phyloP scores from a whole-genome alignment of 192 early-diverging fungal genomes.

The Coemansia sp. region DNA sequence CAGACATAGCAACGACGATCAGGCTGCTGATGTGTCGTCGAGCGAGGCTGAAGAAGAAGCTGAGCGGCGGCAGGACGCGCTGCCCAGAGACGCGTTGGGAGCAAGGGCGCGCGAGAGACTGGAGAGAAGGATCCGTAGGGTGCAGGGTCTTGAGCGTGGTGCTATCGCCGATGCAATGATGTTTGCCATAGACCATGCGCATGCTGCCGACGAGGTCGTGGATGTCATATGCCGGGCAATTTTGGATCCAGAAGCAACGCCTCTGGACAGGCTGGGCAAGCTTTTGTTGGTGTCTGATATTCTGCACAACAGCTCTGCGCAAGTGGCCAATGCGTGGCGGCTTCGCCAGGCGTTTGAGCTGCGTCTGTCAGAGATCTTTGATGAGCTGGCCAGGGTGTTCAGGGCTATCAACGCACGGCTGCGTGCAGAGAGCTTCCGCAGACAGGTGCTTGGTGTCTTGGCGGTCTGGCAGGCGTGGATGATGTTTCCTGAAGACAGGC shows the following conservation, averaged over 20 bases:
- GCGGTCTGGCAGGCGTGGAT: constrained; percentile 89
- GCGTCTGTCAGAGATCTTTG: constrained; percentile 64
- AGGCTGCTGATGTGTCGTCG: constrained; percentile 23
- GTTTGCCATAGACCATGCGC: constrained; percentile 79
- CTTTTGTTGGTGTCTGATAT: constrained; percentile 89
- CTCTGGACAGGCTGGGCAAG: constrained; percentile 66
- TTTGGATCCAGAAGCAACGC: constrained; percentile 57
- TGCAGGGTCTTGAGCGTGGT: constrained; percentile 34
- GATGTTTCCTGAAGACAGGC: constrained; percentile 65
- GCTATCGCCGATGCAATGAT: constrained; percentile 78
- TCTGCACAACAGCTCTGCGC: constrained; percentile 80
- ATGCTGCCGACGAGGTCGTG: constrained; percentile 76
- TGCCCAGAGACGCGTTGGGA: constrained; percentile 21
- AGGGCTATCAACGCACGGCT: constrained; percentile 68
- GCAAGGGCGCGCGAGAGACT: constrained; percentile 27
- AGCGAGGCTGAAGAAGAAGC: constrained; percentile 53
- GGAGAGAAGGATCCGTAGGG: constrained; percentile 22
- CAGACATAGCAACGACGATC: constrained; percentile 64
- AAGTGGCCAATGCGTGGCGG: constrained; percentile 86
- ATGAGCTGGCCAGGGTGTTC: constrained; percentile 67
- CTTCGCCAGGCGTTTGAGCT: constrained; percentile 69
- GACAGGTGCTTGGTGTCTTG: constrained; percentile 64
- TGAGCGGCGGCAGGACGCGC: constrained; percentile 7
- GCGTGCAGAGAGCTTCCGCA: constrained; percentile 78
- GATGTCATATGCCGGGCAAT: constrained; percentile 66